These are phyloP conservation scores for Bifiguratus adelaidae DNA, from an alignment of 192 early-diverging fungal genomes.

Conservation along the genomic window DNA sequence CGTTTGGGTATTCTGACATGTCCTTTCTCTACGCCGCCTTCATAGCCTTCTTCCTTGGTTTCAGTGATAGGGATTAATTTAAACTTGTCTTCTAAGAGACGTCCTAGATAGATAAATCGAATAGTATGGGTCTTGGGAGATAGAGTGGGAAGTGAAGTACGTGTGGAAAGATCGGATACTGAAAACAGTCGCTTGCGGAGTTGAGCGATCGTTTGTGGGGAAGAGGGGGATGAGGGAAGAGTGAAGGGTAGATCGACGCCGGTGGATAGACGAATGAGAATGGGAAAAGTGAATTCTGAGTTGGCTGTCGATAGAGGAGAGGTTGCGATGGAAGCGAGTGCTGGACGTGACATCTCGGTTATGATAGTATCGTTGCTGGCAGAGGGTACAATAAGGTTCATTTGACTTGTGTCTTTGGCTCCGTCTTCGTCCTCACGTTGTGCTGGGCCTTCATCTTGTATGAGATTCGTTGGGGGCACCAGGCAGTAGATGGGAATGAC, in stretches of 20 bases:
- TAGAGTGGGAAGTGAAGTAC: too few relatives aligned
- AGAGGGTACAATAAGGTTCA: background rate
- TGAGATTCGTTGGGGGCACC: conserved; percentile 41
- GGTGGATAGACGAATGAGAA: conserved; percentile 21
- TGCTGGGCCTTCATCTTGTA: too few relatives aligned
- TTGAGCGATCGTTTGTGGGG: conserved; percentile 19
- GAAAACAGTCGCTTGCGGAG: conserved; percentile 13
- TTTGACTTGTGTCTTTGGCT: background rate
- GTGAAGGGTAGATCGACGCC: conserved; percentile 11
- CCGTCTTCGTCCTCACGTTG: conserved; percentile 2
- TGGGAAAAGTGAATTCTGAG: background rate
- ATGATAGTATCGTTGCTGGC: conserved; percentile 8
- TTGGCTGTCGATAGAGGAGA: background rate
- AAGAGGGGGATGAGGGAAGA: background rate
- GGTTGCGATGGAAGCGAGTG: background rate
- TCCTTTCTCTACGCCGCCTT: background rate
- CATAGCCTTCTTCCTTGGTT: background rate
- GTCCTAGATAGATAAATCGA: conserved; percentile 37
- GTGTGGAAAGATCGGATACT: conserved; percentile 1
- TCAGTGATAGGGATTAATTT: background rate
- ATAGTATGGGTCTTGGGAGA: conserved; percentile 10
- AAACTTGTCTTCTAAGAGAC: conserved; percentile 19
- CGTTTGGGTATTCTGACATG: background rate
- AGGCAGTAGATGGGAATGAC: conserved; percentile 57
- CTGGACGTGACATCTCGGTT: background rate